A percentile compares a stretch with the other conserved stretches of the same genome.
phyloP scores from a whole-genome alignment of 257 asterid species.

The Scutellaria baicalensis region DNA sequence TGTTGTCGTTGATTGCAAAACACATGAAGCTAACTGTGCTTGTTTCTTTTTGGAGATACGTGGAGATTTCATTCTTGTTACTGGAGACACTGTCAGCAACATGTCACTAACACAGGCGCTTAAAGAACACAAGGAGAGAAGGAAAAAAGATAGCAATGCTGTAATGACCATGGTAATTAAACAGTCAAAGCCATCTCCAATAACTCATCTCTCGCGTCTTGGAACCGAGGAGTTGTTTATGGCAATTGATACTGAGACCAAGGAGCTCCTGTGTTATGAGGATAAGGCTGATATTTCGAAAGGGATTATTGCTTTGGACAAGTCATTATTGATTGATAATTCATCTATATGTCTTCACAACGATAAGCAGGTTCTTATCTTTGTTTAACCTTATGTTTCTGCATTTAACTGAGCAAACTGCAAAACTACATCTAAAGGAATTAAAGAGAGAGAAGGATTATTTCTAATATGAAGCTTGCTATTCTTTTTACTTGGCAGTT shows the following conservation, averaged over 20 bases:
- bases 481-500: not conserved
- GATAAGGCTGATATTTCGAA: constrained; percentile 56
- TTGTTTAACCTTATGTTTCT: constrained; percentile 17
- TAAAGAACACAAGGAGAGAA: constrained; percentile 84
- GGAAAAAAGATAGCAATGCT: constrained; percentile 79
- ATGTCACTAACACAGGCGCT: constrained; percentile 79
- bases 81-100: constrained; percentile 96
- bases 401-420: not conserved
- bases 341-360: constrained; percentile 64
- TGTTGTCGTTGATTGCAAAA: constrained; percentile 1
- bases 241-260: constrained; percentile 82
- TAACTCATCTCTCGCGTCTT: constrained; percentile 81
- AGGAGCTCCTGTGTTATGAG: constrained; percentile 82
- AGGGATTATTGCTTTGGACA: constrained; percentile 65
- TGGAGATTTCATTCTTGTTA: constrained; percentile 88
- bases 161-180: constrained; percentile 90
- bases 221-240: constrained; percentile 94
- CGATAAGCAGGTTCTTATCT: constrained; percentile 76
- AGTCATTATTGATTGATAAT: constrained; percentile 56
- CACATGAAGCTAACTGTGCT: constrained; percentile 8
- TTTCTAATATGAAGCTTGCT: not conserved
- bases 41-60: constrained; percentile 49
- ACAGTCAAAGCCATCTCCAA: constrained; percentile 74
- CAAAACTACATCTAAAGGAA: not conserved
- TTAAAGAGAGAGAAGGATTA: not conserved